Evolutionary conservation across 352 stramenopile genomes (phyloP).

Genomic region (Peronospora belbahrii): DNA sequence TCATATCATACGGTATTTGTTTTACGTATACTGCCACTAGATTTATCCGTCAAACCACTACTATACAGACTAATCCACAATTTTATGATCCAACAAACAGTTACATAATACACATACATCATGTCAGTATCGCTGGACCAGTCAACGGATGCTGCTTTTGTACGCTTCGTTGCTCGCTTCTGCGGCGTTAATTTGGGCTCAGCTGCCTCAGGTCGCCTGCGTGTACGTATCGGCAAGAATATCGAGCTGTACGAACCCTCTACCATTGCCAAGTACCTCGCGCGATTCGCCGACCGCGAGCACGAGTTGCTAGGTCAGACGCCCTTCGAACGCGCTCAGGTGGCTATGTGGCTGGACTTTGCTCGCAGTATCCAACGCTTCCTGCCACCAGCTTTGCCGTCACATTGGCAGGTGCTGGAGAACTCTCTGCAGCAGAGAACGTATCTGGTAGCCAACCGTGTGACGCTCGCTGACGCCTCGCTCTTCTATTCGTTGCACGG

Average conservation of each 20-base stretch:
- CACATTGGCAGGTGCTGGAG: conserved; percentile 66
- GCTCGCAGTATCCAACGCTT: conserved; percentile 41
- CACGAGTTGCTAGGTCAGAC: conserved; percentile 49
- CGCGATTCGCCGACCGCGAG: conserved; percentile 64
- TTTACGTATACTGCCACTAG: too few species aligned
- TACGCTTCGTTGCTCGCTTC: conserved; percentile 81
- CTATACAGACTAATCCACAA: too few species aligned
- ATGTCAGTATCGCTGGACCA: conserved; percentile 84
- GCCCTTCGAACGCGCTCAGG: conserved; percentile 59
- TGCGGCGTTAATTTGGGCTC: conserved; percentile 65
- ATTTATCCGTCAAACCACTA: too few species aligned
- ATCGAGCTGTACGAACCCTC: conserved; percentile 66
- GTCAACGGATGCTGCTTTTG: conserved; percentile 56
- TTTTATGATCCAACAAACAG: too few species aligned
- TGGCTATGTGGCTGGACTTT: conserved; percentile 76
- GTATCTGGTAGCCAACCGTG: conserved; percentile 59
- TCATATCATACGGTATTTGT: too few species aligned
- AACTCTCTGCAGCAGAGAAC: conserved; percentile 42
- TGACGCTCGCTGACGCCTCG: conserved; percentile 70
- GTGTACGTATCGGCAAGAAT: conserved; percentile 63
- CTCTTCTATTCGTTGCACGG: conserved; percentile 61
- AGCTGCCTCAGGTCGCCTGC: conserved; percentile 61
- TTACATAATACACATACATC: background rate
- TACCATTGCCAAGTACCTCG: conserved; percentile 72
- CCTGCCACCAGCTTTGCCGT: conserved; percentile 22